Evolutionary conservation across 305 asterid genomes (phyloP).

Genomic region (Lippia alba): DNA sequence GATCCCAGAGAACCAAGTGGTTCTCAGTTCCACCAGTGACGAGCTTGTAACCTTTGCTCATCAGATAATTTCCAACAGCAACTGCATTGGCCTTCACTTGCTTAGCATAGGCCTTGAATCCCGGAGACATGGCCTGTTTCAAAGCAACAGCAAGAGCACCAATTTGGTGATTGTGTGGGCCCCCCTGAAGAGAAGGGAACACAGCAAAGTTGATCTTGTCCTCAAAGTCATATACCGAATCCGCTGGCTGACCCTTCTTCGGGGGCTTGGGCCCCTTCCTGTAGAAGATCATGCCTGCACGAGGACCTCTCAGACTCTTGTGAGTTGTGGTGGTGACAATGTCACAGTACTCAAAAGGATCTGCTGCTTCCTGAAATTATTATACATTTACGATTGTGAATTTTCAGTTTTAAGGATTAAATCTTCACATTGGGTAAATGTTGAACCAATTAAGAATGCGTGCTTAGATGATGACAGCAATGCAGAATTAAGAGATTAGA

Average conservation of each 20-base stretch:
- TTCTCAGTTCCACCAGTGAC: constrained; percentile 98
- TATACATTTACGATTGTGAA: neutral
- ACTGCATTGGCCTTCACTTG: constrained; percentile 93
- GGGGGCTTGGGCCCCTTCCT: constrained; percentile 96
- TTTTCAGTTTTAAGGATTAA: constrained; percentile 9
- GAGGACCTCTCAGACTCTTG: constrained; percentile 95
- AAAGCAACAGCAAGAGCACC: constrained; percentile 97
- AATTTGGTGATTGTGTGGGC: constrained; percentile 97
- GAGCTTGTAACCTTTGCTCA: constrained; percentile 84
- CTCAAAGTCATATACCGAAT: constrained; percentile 87
- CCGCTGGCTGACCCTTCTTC: constrained; percentile 94
- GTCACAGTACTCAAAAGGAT: constrained; percentile 92
- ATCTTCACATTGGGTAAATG: neutral
- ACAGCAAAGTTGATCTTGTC: constrained; percentile 97
- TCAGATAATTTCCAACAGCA: constrained; percentile 86
- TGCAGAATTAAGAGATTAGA: neutral
- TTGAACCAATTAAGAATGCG: neutral
- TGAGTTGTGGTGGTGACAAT: constrained; percentile 95
- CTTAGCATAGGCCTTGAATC: constrained; percentile 88
- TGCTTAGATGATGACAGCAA: constrained; percentile 12
- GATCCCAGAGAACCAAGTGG: constrained; percentile 97
- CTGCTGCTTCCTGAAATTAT: constrained; percentile 72
- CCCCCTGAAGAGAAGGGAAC: constrained; percentile 97
- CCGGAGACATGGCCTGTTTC: constrained; percentile 84
- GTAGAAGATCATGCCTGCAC: constrained; percentile 98